Evolutionary conservation across 2,329 filamentous ascomycete genomes (phyloP).

Genomic region (Harringtonia aguacate): DNA sequence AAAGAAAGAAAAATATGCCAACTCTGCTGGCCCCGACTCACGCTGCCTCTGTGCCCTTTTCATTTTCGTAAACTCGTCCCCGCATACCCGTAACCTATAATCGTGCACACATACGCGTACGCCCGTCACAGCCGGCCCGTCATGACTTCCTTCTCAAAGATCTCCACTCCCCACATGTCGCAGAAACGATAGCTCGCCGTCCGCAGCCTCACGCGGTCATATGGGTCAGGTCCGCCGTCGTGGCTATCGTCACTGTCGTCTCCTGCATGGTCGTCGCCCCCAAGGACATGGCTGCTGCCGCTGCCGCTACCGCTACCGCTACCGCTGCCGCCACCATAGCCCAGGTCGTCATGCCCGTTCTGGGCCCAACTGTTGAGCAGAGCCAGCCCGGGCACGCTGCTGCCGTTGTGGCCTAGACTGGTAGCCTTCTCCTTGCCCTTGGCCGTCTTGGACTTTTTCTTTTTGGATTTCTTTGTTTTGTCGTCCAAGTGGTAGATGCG

Average conservation of each 20-base stretch:
- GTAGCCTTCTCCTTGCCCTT: slow-evolving; percentile 25
- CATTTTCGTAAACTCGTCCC: too few relatives aligned
- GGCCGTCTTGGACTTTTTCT: slow-evolving; percentile 13
- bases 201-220: slow-evolving; percentile 21
- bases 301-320: slow-evolving; percentile 13
- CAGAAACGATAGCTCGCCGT: slow-evolving; percentile 29
- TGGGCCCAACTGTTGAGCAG: slow-evolving; percentile 7
- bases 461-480: slow-evolving; percentile 19
- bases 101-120: too few relatives aligned
- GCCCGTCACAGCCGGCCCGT: slow-evolving; percentile 28
- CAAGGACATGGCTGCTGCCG: neutral
- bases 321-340: neutral
- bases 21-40: too few relatives aligned
- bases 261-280: neutral
- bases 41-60: too few relatives aligned
- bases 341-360: slow-evolving; percentile 15
- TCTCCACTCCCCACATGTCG: slow-evolving; percentile 36
- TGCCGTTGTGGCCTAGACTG: neutral
- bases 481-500: slow-evolving; percentile 28
- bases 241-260: slow-evolving; percentile 17
- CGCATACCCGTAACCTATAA: too few relatives aligned
- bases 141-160: slow-evolving; percentile 48
- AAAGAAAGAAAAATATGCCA: too few relatives aligned
- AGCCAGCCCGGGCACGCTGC: slow-evolving; percentile 17
- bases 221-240: slow-evolving; percentile 5